Evolutionary conservation across 2,329 filamentous ascomycete genomes (phyloP), one percentile per base, ranked within the genome.

Genomic region (Botryosphaeria dothidea): DNA sequence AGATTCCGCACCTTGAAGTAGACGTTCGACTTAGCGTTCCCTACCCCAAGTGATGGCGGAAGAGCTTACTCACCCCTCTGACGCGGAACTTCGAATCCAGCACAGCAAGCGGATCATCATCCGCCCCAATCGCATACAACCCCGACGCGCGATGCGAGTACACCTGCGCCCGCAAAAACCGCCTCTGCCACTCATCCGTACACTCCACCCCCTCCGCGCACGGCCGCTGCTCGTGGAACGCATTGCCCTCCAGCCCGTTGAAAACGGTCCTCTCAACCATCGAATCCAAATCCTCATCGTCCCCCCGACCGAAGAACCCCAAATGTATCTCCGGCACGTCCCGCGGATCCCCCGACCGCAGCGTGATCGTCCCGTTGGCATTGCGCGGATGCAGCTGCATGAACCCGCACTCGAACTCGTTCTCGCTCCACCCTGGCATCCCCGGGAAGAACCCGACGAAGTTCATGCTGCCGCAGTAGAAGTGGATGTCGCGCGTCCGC

Each of bases 271-370:
- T 85, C 69, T 90, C 87, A 29, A 80, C 78, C n/a, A 88, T 68
- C 0, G 86, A 84, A 56, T 79, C 71, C 8, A 84, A 74, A 67
- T 86, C 82, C 7, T 85, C 71, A 54, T 87, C 82, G 41, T 73
- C 76, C 19, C 84, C 84, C 0, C 80, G 75, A 58, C 75, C 73
- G 66, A 77, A 77, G 71, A 73, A 77, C 71, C 76, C 76, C 71
- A 74, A 76, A 9, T 69, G 69, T 68, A 92, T 89, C 5, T 83
- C 73, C 0, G 90, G 90, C 2, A 81, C 79, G 61, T 91, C 88
- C 0, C 85, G 83, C 0, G 89, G 89, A 71, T 92, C 84, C 0
- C 83, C 76, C 0, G 86, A 88, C 15, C 79, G 80, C 5, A 92
- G 83, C 4, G 75, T 82, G 3, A 92, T 88, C 1, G 82, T 84